phyloP scores from a whole-genome alignment of 352 stramenopile genomes.

The Heterotrichella gracilis region DNA sequence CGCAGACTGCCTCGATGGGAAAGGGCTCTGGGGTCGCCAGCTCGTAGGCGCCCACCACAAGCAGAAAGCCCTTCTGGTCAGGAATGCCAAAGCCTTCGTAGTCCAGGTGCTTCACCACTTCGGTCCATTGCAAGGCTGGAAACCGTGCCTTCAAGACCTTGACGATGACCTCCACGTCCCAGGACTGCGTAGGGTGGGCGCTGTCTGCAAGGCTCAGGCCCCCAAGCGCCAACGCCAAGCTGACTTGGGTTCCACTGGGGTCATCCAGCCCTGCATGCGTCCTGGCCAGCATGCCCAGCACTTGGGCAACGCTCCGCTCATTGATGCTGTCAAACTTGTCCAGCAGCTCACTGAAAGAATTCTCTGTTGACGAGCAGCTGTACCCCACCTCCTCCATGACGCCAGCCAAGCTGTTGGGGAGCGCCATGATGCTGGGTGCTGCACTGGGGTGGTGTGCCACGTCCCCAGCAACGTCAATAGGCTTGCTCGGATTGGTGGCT shows the following conservation, averaged over 20 bases:
- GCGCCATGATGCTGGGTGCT: no score
- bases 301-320: constrained; percentile 1
- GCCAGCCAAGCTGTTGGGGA: no score
- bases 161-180: constrained; percentile 14
- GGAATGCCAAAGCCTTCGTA: neutral
- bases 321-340: constrained; percentile 7
- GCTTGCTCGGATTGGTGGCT: no score
- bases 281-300: constrained; percentile 17
- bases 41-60: constrained; percentile 16
- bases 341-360: constrained; percentile 14
- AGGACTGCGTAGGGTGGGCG: neutral
- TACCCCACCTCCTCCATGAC: constrained; percentile 16
- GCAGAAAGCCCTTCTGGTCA: constrained; percentile 10
- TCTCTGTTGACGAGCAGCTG: constrained; percentile 12
- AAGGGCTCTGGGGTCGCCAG: neutral
- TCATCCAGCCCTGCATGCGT: constrained; percentile 6
- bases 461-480: no score
- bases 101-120: neutral
- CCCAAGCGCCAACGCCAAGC: neutral
- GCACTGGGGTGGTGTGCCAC: no score
- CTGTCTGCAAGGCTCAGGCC: neutral
- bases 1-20: neutral
- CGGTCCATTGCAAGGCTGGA: constrained; percentile 7
- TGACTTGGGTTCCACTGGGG: neutral
- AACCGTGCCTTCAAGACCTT: constrained; percentile 15